Evolutionary conservation across 2,329 filamentous ascomycete genomes (phyloP), one percentile per base, ranked within the genome.

Genomic region (Xylariomycetidae sp.): DNA sequence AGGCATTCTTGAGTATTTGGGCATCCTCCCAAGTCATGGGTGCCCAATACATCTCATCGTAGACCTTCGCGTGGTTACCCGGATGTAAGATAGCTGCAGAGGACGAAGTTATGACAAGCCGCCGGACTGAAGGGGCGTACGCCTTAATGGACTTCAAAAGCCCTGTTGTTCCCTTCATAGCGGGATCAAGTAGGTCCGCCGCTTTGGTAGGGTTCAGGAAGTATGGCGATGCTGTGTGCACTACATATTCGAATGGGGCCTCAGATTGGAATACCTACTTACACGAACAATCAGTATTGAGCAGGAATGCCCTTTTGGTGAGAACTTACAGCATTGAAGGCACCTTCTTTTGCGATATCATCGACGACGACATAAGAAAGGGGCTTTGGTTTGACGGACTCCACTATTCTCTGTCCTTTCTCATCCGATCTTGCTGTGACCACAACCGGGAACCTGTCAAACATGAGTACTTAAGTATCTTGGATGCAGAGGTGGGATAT

Each of bases 141-240:
- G 54, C 50, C 33, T 68, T 60, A 26, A 71, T 57, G 1, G 72
- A 70, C 25, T 60, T 54, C 4, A 78, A 58, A 5, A 78, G 53
- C 4, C 65, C 64, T 0, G 57, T 58, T 0, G 70, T 74, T 8
- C 72, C 72, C 12, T 67, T 64, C 28, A 79, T 64, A 6, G 73
- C 74, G 0, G 74, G 74, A 29, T 74, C 64, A 8, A 78, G 59
- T 16, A 78, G 60, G 26, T 72, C 68, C 13, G 52, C 57, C 8
- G 59, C 50, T 5, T 68, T 64, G 3, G 73, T 69, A 29, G 80
- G 70, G 30, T 78, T 76, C 53, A 79, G 73, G 48, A 84, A 79
- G 63, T 85, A 89, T 0, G 85, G 84, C 0, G 74, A 80, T 2
- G 83, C 82, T 5, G 82, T 85, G 55, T 87, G 82, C 32, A 87